A percentile compares a stretch with the other conserved stretches of the same genome.
Conservation (phyloP, 495 filamentous ascomycete genomes). For the Neurospora pannonica region DNA sequence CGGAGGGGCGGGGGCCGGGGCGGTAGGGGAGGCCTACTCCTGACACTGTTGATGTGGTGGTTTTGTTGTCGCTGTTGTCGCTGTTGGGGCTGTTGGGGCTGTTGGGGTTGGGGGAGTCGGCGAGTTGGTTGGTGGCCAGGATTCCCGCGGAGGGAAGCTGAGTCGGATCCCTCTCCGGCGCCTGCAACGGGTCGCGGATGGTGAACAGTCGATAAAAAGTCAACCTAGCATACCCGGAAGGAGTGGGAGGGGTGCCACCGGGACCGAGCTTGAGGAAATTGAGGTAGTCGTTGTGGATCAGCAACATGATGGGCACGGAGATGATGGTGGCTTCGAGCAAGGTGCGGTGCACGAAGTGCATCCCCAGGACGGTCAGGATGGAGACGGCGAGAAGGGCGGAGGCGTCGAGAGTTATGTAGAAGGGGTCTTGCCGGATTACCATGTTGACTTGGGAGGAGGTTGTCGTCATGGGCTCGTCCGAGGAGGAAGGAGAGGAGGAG, state of each 20-base stretch:
- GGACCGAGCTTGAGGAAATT: constrained; percentile 71
- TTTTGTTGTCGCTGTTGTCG: constrained; percentile 63
- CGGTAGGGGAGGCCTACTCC: constrained; percentile 51
- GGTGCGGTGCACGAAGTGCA: constrained; percentile 37
- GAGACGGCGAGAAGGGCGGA: constrained; percentile 33
- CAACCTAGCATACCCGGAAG: constrained; percentile 62
- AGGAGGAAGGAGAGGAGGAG: neutral
- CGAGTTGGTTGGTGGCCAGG: constrained; percentile 33
- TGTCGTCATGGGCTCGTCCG: constrained; percentile 2
- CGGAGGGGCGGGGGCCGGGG: constrained; percentile 49
- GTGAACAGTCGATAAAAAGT: constrained; percentile 49
- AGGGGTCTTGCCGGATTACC: constrained; percentile 39
- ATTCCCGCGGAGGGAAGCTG: constrained; percentile 29
- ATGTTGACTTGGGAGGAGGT: constrained; percentile 22
- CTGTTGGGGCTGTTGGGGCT: too few species aligned
- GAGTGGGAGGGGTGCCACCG: constrained; percentile 68
- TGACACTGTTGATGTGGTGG: too few species aligned
- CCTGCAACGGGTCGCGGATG: constrained; percentile 47
- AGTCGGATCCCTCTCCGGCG: constrained; percentile 27
- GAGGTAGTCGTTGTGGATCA: constrained; percentile 64
- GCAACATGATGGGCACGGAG: constrained; percentile 41
- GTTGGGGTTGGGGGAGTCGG: constrained; percentile 52
- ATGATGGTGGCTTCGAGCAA: constrained; percentile 40
- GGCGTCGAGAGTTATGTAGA: constrained; percentile 40
- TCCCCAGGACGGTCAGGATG: constrained; percentile 35